These are phyloP conservation scores for Globisporangium nagaii DNA, from an alignment of 352 stramenopile species.

Conservation along the genomic window DNA sequence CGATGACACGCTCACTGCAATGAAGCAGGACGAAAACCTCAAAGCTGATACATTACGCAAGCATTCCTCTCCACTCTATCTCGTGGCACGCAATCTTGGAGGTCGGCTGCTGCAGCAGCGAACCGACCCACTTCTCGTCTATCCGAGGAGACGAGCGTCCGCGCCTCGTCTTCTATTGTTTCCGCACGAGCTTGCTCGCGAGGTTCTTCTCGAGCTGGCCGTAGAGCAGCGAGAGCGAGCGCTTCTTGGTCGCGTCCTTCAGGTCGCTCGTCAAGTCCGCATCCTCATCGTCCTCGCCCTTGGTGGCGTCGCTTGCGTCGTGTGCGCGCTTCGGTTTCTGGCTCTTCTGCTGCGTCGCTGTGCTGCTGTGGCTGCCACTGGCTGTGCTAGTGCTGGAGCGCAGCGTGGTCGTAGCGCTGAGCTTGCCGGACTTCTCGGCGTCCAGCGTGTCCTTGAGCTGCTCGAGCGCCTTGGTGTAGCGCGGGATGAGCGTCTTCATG, in stretches of 20 bases:
- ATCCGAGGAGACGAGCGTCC: too few relatives aligned
- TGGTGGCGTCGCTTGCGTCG: not conserved
- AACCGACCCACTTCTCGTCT: too few relatives aligned
- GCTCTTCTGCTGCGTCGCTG: not conserved
- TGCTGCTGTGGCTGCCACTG: conserved; percentile 4
- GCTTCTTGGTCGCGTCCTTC: conserved; percentile 40
- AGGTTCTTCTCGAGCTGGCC: conserved; percentile 58
- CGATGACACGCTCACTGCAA: too few relatives aligned
- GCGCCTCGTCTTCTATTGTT: conserved; percentile 42
- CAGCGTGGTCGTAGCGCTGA: conserved; percentile 40
- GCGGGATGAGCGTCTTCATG: conserved; percentile 77
- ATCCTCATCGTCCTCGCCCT: not conserved
- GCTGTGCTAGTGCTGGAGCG: conserved; percentile 1
- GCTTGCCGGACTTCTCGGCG: conserved; percentile 64
- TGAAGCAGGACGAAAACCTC: too few relatives aligned
- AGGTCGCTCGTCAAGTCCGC: conserved; percentile 26
- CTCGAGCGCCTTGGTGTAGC: conserved; percentile 65
- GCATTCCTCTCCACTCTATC: too few relatives aligned
- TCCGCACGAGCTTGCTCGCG: conserved; percentile 30
- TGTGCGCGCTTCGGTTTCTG: conserved; percentile 1
- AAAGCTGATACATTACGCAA: too few relatives aligned
- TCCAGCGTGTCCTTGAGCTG: conserved; percentile 76
- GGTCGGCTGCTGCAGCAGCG: too few relatives aligned
- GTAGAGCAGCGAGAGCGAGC: conserved; percentile 46
- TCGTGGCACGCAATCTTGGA: too few relatives aligned